phyloP scores from a whole-genome alignment of 23 red algal genomes.

The Gracilaria domingensis region DNA sequence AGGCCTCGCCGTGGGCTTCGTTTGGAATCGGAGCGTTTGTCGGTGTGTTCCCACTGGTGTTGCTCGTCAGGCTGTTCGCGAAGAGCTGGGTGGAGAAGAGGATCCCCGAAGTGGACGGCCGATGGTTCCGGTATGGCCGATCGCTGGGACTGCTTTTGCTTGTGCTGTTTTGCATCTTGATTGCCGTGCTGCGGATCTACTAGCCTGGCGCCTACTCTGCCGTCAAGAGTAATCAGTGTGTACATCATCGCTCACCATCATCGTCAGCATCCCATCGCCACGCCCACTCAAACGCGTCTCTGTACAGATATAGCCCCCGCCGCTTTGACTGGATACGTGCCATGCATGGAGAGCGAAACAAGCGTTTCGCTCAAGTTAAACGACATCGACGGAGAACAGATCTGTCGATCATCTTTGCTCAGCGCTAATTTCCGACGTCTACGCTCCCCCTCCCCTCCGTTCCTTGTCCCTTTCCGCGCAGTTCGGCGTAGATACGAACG shows the following conservation, averaged over 20 bases:
- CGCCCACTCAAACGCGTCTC: background rate
- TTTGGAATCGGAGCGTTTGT: background rate
- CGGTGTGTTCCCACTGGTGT: background rate
- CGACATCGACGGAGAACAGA: background rate
- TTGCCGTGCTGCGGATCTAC: constrained; percentile 7
- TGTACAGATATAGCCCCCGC: background rate
- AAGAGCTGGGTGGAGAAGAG: background rate
- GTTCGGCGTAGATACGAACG: too few relatives aligned
- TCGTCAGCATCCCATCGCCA: too few relatives aligned
- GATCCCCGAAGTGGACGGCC: background rate
- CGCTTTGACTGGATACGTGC: background rate
- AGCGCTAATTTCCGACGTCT: too few relatives aligned
- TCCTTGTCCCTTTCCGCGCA: too few relatives aligned
- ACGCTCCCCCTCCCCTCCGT: too few relatives aligned
- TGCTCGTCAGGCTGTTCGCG: constrained; percentile 6
- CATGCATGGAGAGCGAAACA: background rate
- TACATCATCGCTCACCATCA: too few relatives aligned
- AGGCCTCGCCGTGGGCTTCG: background rate
- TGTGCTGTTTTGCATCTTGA: constrained; percentile 11
- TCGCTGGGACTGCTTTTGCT: constrained; percentile 19
- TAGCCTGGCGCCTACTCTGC: too few relatives aligned
- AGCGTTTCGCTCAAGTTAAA: background rate
- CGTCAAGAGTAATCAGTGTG: too few relatives aligned
- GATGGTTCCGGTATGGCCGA: constrained; percentile 19
- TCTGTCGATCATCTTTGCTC: too few relatives aligned